Evolutionary conservation across 2,329 filamentous ascomycete genomes (phyloP).

Genomic region (Dryadomyces sulphureus): DNA sequence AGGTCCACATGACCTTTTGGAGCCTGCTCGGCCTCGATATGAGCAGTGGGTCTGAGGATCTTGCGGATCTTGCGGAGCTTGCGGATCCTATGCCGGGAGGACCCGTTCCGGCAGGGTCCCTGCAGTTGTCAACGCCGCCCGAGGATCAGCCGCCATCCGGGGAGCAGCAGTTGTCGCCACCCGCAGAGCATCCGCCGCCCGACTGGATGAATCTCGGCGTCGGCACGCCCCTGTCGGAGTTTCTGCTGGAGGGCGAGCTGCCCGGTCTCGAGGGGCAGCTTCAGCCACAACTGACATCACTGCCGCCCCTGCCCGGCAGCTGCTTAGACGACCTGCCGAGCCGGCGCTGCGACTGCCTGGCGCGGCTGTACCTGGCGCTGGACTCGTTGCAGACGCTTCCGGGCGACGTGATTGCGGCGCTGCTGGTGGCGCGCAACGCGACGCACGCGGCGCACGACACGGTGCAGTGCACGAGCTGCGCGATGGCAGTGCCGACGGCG

Average conservation of each 20-base stretch:
- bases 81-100: no score
- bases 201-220: no score
- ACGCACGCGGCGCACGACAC: conserved; percentile 33
- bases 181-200: no score
- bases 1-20: not conserved
- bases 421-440: conserved; percentile 31
- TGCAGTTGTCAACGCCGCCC: no score
- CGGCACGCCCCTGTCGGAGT: no score
- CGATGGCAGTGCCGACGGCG: conserved; percentile 16
- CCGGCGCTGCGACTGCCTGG: conserved; percentile 29
- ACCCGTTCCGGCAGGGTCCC: no score
- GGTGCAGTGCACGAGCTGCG: conserved; percentile 36
- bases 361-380: conserved; percentile 33
- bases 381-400: conserved; percentile 33
- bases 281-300: not conserved
- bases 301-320: not conserved
- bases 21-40: not conserved
- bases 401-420: conserved; percentile 27
- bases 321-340: not conserved
- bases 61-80: no score
- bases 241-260: no score
- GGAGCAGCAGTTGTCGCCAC: no score
- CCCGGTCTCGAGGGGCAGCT: no score
- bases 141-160: no score
- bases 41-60: no score